Base-by-base conservation (phyloP, 2,329 filamentous ascomycete genomes). In the Sporothrix pallida region DNA sequence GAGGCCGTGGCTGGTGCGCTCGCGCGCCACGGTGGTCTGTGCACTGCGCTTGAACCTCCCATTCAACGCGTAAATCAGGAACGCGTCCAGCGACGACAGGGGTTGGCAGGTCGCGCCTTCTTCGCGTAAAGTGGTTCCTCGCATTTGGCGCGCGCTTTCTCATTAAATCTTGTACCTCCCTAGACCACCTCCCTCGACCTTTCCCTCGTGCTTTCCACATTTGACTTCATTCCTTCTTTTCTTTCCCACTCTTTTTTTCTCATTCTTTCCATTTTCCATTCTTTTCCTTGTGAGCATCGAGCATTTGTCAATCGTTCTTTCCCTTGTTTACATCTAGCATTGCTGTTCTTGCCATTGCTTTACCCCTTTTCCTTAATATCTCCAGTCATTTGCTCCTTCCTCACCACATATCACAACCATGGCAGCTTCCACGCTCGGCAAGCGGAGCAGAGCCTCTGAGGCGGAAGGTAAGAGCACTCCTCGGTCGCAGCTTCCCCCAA, bases 81-180 rank as follows among this genome's bases (percentile, higher is more conserved):
- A 37, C 60, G 63, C 73, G 73, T 60, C 20, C 50, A 65, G 20
- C 48, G 65, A 58, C 15, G 12, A 23, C 60, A 63, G 60, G 44
- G 23, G 63, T 12, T 10, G 10, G 17, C 31, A 37, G 58, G 15
- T 60, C 63, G 70, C 54, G 62, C 37, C 50, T 17, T 46, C 48
- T 48, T 56, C 73, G 73, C 73, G 73, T 74, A 74, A 74, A 74
- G 73, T 74, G 73, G 73, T 72, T 70, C 73, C 46, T 70, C 60
- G 23, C 42, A 72, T 60, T 72, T 74, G 71, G 63, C 71, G 65
- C 71, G 71, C 67, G 48, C 67, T 71, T 52, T 50, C 52, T 56
- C 58, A 54, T 72, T 72, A 68, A 69, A 69, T 63, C 44, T 62
- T 68, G 73, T 72, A 63, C 65, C 73, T 74, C 71, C 37, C 54